Evolutionary conservation across 768 basidiomycete species (phyloP).

Genomic region (Tylopilus balloui): DNA sequence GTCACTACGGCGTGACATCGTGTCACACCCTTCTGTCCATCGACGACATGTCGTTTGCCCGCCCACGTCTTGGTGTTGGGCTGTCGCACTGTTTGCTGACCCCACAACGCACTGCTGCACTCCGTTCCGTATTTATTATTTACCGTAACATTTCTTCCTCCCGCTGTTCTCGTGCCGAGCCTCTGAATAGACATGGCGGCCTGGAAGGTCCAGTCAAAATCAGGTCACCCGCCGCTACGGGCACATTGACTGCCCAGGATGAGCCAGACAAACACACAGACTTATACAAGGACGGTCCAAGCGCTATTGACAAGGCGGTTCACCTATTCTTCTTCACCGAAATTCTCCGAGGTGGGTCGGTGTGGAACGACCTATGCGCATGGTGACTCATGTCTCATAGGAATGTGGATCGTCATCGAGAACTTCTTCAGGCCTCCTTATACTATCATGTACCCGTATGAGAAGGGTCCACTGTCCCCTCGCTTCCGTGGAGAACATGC

Average conservation of each 20-base stretch:
- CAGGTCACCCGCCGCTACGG: conserved; percentile 34
- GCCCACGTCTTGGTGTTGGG: conserved; percentile 48
- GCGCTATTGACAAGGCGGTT: conserved; percentile 93
- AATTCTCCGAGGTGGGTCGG: conserved; percentile 82
- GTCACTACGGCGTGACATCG: conserved; percentile 26
- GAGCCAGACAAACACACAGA: conserved; percentile 53
- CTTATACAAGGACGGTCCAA: conserved; percentile 74
- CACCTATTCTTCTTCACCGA: conserved; percentile 99
- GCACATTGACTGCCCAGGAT: conserved; percentile 32
- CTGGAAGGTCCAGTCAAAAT: conserved; percentile 25
- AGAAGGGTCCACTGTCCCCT: conserved; percentile 96
- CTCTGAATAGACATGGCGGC: conserved; percentile 10
- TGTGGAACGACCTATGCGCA: background rate
- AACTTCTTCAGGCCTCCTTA: conserved; percentile 94
- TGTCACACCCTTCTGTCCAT: conserved; percentile 24
- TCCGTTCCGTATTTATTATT: conserved; percentile 38
- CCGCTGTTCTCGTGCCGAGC: conserved; percentile 21
- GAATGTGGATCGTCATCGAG: conserved; percentile 96
- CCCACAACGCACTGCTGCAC: conserved; percentile 23
- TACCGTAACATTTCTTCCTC: conserved; percentile 38
- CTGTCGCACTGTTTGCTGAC: conserved; percentile 43
- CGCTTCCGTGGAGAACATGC: conserved; percentile 99
- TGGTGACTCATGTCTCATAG: conserved; percentile 39
- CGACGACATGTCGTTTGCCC: conserved; percentile 55
- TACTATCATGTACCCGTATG: conserved; percentile 97